Evolutionary conservation across 2,329 filamentous ascomycete genomes (phyloP).

Genomic region (Huntiella decipiens): DNA sequence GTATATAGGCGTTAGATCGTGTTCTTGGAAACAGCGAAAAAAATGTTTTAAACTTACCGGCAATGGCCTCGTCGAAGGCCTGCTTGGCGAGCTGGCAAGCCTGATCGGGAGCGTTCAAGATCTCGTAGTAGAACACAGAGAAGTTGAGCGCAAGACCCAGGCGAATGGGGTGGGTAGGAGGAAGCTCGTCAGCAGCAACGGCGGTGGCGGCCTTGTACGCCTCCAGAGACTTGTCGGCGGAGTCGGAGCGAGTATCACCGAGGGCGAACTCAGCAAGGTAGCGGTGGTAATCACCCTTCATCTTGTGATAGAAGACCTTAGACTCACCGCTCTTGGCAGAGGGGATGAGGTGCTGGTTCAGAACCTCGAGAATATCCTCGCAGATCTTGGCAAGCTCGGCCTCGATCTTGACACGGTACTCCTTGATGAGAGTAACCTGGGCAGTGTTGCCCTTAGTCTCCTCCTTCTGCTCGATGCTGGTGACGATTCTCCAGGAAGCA

Average conservation of each 20-base stretch:
- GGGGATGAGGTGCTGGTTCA: constrained; percentile 85
- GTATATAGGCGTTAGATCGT: constrained; percentile 15
- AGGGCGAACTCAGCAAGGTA: constrained; percentile 94
- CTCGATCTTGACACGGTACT: constrained; percentile 98
- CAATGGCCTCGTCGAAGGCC: constrained; percentile 96
- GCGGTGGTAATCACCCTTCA: constrained; percentile 99
- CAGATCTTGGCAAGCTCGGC: constrained; percentile 92
- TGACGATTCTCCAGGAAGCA: constrained; percentile 96
- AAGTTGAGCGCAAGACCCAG: constrained; percentile 97
- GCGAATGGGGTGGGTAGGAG: constrained; percentile 93
- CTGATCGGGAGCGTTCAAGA: constrained; percentile 94
- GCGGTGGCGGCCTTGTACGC: constrained; percentile 96
- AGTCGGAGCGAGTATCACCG: constrained; percentile 86
- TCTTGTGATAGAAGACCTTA: constrained; percentile 99
- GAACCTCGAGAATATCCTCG: constrained; percentile 87
- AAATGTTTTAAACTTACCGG: constrained; percentile 25
- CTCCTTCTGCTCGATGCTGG: constrained; percentile 98
- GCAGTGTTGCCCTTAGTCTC: constrained; percentile 94
- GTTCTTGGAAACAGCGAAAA: background rate
- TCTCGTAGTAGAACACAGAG: constrained; percentile 99
- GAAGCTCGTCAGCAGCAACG: constrained; percentile 92
- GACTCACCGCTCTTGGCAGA: constrained; percentile 91
- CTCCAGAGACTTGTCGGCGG: constrained; percentile 84
- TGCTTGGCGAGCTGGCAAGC: constrained; percentile 98
- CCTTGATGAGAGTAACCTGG: constrained; percentile 83